Conservation (phyloP, 805 yeast species). For the Blastobotrys robertii region DNA sequence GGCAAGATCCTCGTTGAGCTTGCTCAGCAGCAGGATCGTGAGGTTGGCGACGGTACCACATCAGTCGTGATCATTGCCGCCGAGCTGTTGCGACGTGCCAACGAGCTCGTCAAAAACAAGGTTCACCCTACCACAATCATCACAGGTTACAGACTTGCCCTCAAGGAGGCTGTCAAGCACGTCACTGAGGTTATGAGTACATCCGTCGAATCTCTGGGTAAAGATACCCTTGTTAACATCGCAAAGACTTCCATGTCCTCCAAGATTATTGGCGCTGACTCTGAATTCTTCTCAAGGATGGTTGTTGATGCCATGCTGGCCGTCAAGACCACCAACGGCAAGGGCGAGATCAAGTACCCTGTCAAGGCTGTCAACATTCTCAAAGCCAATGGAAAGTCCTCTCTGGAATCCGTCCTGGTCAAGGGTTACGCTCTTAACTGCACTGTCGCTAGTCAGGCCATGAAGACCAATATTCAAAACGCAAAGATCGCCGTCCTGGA, state of each 20-base stretch:
- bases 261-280: conserved; percentile 89
- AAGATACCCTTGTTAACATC: conserved; percentile 76
- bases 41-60: conserved; percentile 97
- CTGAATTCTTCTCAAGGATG: conserved; percentile 79
- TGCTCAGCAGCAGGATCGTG: conserved; percentile 98
- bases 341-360: conserved; percentile 88
- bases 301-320: conserved; percentile 95
- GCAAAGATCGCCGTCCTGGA: conserved; percentile 86
- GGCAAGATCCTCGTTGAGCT: conserved; percentile 94
- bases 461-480: conserved; percentile 58
- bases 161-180: conserved; percentile 81
- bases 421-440: conserved; percentile 95
- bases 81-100: conserved; percentile 84
- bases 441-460: conserved; percentile 95
- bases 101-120: conserved; percentile 84
- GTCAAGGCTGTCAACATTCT: conserved; percentile 93
- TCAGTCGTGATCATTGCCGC: conserved; percentile 94
- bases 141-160: conserved; percentile 89
- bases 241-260: conserved; percentile 97
- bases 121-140: conserved; percentile 98
- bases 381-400: conserved; percentile 94
- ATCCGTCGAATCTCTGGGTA: conserved; percentile 68
- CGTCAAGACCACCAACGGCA: conserved; percentile 78
- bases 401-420: conserved; percentile 75
- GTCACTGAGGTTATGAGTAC: conserved; percentile 77